phyloP scores from a whole-genome alignment of 2,329 filamentous ascomycete species.

The Didymella sp. region DNA sequence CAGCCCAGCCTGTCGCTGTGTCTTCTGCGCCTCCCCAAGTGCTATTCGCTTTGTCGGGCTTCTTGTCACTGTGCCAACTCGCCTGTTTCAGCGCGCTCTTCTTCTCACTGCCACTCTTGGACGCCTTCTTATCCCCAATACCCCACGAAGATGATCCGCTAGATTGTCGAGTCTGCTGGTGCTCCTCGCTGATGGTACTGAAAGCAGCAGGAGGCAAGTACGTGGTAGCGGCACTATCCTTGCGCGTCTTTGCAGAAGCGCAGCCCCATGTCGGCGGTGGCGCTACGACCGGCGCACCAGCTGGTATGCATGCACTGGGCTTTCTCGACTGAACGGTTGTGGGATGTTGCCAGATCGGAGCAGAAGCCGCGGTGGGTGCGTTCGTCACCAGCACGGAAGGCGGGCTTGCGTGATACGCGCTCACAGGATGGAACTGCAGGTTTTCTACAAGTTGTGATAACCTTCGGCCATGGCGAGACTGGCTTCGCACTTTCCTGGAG shows the following conservation, averaged over 20 bases:
- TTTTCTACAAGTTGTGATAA: background rate
- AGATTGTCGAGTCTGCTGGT: background rate
- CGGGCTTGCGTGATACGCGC: background rate
- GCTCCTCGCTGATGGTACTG: background rate
- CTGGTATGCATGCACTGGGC: background rate
- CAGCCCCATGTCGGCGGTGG: constrained; percentile 18
- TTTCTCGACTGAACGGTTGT: background rate
- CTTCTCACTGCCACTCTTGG: background rate
- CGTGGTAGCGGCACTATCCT: constrained; percentile 3
- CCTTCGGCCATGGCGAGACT: constrained; percentile 3
- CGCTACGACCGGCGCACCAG: background rate
- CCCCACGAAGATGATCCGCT: constrained; percentile 20
- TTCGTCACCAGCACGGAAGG: constrained; percentile 18
- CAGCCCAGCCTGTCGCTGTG: background rate
- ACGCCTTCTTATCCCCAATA: background rate
- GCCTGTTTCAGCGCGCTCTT: background rate
- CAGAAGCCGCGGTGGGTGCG: constrained; percentile 2
- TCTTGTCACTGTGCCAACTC: background rate
- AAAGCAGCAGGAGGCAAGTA: constrained; percentile 20
- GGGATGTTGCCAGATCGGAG: background rate
- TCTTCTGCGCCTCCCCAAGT: background rate
- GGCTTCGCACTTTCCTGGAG: background rate
- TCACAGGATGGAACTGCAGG: background rate
- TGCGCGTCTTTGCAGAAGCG: constrained; percentile 1
- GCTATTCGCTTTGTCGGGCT: background rate